phyloP scores from a whole-genome alignment of 2,329 filamentous ascomycete species.

The Didymosphaeria variabile region DNA sequence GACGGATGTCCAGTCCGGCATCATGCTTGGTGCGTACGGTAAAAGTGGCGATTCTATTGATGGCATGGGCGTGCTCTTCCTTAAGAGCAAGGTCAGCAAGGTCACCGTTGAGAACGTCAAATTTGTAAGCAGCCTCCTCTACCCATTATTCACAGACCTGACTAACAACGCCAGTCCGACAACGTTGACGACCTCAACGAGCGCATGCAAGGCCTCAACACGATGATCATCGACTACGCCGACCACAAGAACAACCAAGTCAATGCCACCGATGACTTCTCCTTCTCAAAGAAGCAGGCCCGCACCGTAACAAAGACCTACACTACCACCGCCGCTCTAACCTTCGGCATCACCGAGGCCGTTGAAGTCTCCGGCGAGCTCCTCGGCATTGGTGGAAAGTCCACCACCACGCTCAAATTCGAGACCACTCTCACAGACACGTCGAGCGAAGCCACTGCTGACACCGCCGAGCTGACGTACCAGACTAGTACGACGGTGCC shows the following conservation, averaged over 20 bases:
- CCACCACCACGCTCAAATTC: conserved; percentile 23
- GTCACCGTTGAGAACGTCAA: conserved; percentile 22
- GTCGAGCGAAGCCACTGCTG: conserved; percentile 12
- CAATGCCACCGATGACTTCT: conserved; percentile 23
- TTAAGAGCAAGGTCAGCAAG: conserved; percentile 29
- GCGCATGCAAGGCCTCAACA: conserved; percentile 24
- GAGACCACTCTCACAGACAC: conserved; percentile 18
- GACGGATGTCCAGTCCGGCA: conserved; percentile 23
- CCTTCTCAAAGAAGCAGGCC: conserved; percentile 21
- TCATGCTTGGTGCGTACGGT: conserved; percentile 28
- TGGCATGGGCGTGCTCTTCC: conserved; percentile 25
- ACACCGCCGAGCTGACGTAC: conserved; percentile 21
- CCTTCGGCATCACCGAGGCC: conserved; percentile 22
- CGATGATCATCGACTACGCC: conserved; percentile 26
- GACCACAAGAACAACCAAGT: conserved; percentile 25
- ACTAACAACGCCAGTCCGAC: conserved; percentile 15
- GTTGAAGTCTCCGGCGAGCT: conserved; percentile 27
- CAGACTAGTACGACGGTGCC: conserved; percentile 19
- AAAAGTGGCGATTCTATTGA: conserved; percentile 19
- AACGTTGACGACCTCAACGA: conserved; percentile 28
- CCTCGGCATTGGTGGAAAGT: conserved; percentile 25
- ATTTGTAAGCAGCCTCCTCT: conserved; percentile 19
- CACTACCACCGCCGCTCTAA: conserved; percentile 18
- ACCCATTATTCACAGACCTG: not conserved
- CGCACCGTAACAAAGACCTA: conserved; percentile 19